phyloP scores from a whole-genome alignment of 2,329 filamentous ascomycete genomes.

The Kalaharituber pfeilii region DNA sequence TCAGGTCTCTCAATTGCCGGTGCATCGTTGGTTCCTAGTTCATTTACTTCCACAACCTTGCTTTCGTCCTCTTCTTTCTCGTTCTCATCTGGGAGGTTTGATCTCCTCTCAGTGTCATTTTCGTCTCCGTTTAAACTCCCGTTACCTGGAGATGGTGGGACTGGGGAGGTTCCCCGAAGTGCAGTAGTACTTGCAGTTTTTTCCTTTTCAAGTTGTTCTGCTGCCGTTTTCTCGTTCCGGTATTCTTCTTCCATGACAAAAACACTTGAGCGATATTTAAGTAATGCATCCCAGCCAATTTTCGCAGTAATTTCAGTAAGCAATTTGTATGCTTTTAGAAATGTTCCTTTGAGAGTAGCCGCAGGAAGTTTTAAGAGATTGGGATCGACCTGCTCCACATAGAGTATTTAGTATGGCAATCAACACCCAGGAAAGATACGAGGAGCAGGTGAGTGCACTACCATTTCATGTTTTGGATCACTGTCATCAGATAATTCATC shows the following conservation, averaged over 20 bases:
- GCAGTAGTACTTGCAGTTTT: constrained; percentile 25
- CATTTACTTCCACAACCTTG: constrained; percentile 21
- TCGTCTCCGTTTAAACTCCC: constrained; percentile 29
- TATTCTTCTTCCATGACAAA: constrained; percentile 99
- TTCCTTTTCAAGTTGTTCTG: constrained; percentile 25
- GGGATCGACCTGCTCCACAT: constrained; percentile 48
- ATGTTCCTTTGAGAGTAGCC: constrained; percentile 82
- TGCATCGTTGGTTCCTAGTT: constrained; percentile 23
- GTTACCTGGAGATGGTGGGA: constrained; percentile 16
- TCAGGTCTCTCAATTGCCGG: constrained; percentile 53
- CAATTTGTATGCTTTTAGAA: constrained; percentile 83
- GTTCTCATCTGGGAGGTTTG: constrained; percentile 21
- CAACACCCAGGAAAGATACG: constrained; percentile 37
- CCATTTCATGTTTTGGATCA: constrained; percentile 20
- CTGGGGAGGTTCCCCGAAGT: background rate
- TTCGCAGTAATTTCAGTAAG: constrained; percentile 90
- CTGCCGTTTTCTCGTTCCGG: constrained; percentile 59
- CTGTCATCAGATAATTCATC: constrained; percentile 87
- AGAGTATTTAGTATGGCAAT: constrained; percentile 43
- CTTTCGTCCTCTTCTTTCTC: constrained; percentile 10
- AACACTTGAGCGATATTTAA: constrained; percentile 88
- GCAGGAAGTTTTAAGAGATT: constrained; percentile 74
- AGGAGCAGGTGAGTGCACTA: constrained; percentile 2
- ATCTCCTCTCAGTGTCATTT: constrained; percentile 24
- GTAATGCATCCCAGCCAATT: constrained; percentile 91